These are phyloP conservation scores for Gossypium thurberi DNA, from an alignment of 345 rosid genomes.

Conservation along the genomic window DNA sequence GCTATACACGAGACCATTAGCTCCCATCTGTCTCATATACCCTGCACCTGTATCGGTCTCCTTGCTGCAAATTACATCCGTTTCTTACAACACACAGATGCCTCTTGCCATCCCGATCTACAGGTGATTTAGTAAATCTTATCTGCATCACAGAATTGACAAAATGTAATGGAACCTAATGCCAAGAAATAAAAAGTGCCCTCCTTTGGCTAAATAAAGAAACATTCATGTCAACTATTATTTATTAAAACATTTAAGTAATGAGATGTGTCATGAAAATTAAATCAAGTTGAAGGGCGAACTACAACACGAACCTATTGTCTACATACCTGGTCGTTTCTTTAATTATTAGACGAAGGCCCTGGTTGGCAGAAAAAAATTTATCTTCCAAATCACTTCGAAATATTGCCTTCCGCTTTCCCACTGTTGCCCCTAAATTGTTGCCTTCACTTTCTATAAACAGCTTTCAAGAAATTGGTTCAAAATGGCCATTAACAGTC, in stretches of 20 bases:
- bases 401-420: slow-evolving; percentile 41
- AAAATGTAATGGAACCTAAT: not conserved
- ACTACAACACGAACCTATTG: slow-evolving; percentile 23
- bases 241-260: not conserved
- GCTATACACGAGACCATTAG: not conserved
- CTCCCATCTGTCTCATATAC: not conserved
- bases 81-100: not conserved
- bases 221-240: too few species aligned
- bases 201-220: not conserved
- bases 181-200: not conserved
- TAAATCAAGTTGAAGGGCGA: slow-evolving; percentile 12
- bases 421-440: slow-evolving; percentile 30
- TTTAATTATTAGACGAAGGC: slow-evolving; percentile 27
- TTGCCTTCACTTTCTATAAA: slow-evolving; percentile 28
- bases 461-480: slow-evolving; percentile 25
- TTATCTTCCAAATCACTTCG: slow-evolving; percentile 29
- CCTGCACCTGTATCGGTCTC: not conserved
- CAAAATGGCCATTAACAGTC: slow-evolving; percentile 28
- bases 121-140: not conserved
- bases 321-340: slow-evolving; percentile 44
- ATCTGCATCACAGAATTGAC: not conserved
- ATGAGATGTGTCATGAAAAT: not conserved
- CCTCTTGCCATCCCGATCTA: not conserved
- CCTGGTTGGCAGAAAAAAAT: slow-evolving; percentile 31
- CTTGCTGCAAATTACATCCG: not conserved